Percentiles rank a stretch among this genome's conserved stretches.
Evolutionary conservation across 176 grass and related monocot species (phyloP).

Genomic region (Lolium perenne): DNA sequence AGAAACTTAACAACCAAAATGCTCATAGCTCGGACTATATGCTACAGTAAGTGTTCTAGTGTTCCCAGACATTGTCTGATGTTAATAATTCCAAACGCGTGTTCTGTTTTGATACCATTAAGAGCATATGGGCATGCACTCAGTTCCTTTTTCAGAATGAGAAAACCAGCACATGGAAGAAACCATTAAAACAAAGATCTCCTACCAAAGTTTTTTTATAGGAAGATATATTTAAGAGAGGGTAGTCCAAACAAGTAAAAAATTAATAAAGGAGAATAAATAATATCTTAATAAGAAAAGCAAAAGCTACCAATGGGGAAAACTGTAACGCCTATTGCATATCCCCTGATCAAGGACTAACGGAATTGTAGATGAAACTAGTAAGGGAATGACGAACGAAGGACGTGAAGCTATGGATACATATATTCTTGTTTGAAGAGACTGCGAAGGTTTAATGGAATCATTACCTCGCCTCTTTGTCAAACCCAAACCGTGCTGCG

Average conservation of each 20-base stretch:
- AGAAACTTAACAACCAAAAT: background rate
- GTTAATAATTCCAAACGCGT: background rate
- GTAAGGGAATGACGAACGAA: conserved; percentile 30
- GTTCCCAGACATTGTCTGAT: background rate
- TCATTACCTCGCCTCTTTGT: conserved; percentile 90
- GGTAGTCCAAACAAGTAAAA: background rate
- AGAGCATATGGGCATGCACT: conserved; percentile 12
- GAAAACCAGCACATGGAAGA: background rate
- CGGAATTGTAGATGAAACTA: conserved; percentile 28
- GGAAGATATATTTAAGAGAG: background rate
- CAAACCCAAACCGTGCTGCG: conserved; percentile 91
- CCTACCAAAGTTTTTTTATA: background rate
- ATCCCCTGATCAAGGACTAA: conserved; percentile 17
- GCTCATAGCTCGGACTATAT: background rate
- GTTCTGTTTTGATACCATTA: conserved; percentile 12
- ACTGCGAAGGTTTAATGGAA: conserved; percentile 30
- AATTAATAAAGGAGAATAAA: conserved; percentile 4
- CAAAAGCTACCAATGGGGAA: conserved; percentile 4
- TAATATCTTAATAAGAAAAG: conserved; percentile 8
- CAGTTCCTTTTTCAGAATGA: background rate
- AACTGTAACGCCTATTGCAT: background rate
- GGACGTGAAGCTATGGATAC: conserved; percentile 1
- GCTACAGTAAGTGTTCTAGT: background rate
- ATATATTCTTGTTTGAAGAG: conserved; percentile 36
- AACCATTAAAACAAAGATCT: background rate